Percentiles rank a stretch among this genome's conserved stretches.
phyloP scores from a whole-genome alignment of 495 filamentous ascomycete species.

The Podospora fimiseda region DNA sequence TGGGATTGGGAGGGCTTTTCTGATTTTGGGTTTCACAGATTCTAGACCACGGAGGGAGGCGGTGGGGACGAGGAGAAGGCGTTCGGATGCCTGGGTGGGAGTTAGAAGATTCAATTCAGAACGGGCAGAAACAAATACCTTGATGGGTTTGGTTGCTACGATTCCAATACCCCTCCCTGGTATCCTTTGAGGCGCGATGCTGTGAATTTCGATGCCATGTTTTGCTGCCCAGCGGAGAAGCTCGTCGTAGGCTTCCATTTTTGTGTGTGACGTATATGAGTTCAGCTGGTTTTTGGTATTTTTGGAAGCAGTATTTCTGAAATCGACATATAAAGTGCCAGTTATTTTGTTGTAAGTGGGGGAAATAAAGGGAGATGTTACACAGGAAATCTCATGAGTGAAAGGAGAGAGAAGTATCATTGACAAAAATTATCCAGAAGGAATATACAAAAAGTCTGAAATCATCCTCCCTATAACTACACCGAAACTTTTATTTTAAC shows the following conservation, averaged over 20 bases:
- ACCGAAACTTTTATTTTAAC: too few species aligned
- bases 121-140: constrained; percentile 36
- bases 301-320: background rate
- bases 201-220: constrained; percentile 52
- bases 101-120: background rate
- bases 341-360: constrained; percentile 1
- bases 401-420: too few species aligned
- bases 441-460: too few species aligned
- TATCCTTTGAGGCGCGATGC: constrained; percentile 52
- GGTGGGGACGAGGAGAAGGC: constrained; percentile 58
- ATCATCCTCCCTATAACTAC: too few species aligned
- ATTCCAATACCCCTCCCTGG: constrained; percentile 69
- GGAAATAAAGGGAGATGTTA: too few species aligned
- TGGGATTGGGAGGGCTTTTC: constrained; percentile 27
- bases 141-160: constrained; percentile 56
- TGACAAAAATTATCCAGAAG: too few species aligned
- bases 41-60: constrained; percentile 55
- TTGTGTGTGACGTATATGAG: background rate
- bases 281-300: background rate
- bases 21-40: constrained; percentile 47
- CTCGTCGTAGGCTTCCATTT: constrained; percentile 36
- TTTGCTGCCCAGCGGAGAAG: constrained; percentile 58
- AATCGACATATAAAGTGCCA: background rate
- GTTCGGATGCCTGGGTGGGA: constrained; percentile 40
- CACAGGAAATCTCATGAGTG: too few species aligned